A percentile compares a stretch with the other conserved stretches of the same genome.
Evolutionary conservation across 164 flowering plant species (phyloP).

Genomic region (Kalanchoe fedtschenkoi): DNA sequence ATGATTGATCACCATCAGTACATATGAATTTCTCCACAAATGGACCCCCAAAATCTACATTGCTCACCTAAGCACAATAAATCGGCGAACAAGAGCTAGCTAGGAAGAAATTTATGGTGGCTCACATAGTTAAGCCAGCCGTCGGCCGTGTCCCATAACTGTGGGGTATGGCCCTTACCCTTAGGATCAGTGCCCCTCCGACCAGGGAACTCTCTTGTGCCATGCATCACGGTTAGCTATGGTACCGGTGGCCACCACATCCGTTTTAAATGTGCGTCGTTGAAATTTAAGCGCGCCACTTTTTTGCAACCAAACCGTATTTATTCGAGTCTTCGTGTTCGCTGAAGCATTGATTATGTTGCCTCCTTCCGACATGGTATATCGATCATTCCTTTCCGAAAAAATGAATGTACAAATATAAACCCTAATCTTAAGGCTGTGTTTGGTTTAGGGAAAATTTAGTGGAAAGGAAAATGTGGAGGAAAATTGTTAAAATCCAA

Average conservation of each 20-base stretch:
- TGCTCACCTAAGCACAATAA: too few species aligned
- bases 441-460: too few species aligned
- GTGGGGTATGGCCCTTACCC: slow-evolving; percentile 6
- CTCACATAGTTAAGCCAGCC: background rate
- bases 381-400: too few species aligned
- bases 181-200: background rate
- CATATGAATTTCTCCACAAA: background rate
- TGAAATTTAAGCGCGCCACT: background rate
- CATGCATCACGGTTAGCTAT: background rate
- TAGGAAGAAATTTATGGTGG: background rate
- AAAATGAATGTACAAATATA: too few species aligned
- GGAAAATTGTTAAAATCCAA: too few species aligned
- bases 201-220: slow-evolving; percentile 6
- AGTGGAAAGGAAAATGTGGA: too few species aligned
- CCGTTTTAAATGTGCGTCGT: background rate
- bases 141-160: background rate
- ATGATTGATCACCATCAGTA: too few species aligned
- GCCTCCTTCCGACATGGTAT: background rate
- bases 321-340: background rate
- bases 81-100: too few species aligned
- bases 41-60: background rate
- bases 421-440: too few species aligned
- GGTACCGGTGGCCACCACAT: background rate
- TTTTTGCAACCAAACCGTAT: background rate
- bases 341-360: background rate